Conservation (phyloP, 805 yeast genomes). For the Metschnikowia picachoensis region DNA sequence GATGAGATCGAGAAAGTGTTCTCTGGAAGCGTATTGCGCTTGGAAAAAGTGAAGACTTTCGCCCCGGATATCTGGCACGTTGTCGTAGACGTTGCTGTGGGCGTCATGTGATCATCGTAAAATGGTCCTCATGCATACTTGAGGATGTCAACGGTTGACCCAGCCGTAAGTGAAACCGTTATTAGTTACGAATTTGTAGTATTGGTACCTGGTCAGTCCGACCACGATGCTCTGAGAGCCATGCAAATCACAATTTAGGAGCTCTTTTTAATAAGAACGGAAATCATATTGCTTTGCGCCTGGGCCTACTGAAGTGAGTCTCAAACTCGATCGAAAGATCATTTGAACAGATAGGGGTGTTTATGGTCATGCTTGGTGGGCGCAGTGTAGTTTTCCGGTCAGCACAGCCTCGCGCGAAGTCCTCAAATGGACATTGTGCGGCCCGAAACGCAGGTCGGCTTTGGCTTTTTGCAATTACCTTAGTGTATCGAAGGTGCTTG, state of each 20-base stretch:
- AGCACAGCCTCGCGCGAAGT: constrained; percentile 7
- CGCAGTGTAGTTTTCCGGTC: not conserved
- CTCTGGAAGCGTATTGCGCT: constrained; percentile 26
- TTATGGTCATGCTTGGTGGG: no score
- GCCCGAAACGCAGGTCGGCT: no score
- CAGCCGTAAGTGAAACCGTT: not conserved
- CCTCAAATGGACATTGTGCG: no score
- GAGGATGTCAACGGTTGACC: not conserved
- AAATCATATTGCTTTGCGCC: not conserved
- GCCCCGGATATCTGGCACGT: constrained; percentile 87
- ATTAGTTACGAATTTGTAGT: not conserved
- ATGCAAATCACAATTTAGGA: no score
- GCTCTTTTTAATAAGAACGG: not conserved
- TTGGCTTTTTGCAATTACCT: no score
- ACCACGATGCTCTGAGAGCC: not conserved
- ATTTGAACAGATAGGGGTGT: no score
- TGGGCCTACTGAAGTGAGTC: not conserved
- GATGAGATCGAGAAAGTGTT: constrained; percentile 18
- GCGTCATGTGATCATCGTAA: not conserved
- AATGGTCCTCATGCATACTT: no score
- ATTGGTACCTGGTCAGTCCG: not conserved
- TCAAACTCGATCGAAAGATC: no score
- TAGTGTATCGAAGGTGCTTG: no score
- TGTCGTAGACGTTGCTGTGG: constrained; percentile 35
- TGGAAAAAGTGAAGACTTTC: constrained; percentile 74